Evolutionary conservation across 2,329 filamentous ascomycete genomes (phyloP), one percentile per base, ranked within the genome.

Genomic region (Botrytis fabae): DNA sequence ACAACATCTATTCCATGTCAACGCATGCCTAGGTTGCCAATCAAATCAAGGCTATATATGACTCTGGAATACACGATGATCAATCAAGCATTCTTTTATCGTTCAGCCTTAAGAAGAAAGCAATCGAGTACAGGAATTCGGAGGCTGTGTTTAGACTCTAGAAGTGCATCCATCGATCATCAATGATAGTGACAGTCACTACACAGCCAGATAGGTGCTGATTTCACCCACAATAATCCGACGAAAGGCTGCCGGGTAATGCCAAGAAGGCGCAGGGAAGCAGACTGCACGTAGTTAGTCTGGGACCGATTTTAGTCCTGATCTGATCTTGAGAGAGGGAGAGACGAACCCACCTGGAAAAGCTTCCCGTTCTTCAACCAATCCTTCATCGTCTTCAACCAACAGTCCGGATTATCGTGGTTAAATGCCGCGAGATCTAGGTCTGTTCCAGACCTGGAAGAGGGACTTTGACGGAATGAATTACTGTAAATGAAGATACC

Each of bases 371-470:
- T 54, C 46, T 38, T 40, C 9, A n/a, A 38, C 64, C 64, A 66
- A 66, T 66, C 64, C 32, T 18, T 66, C 35, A 20, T n/a, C 64
- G 38, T 40, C 32, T n/a, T 28, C 46, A 54, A 66, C 46, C 64
- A 66, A 66, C 64, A 40, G 16, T 54, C 28, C 22, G 46, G 22
- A 35, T 22, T 22, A 54, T 28, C 22, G 32, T 51, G 25, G 63
- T 38, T 38, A 35, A n/a, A 51, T 16, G 12, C 22, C 40, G 63
- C 63, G 22, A 66, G 51, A 44, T 65, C 7, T 25, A 65, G 10
- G 14, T 65, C 44, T 44, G 20, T 65, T 65, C 44, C 46, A 46
- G 46, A 38, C 4, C 51, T 57, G 51, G 12, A 1, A 48, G 40
- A 66, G 14, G 32, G n/a, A 46, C 16, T n/a, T 28, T 32, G 42